These are phyloP conservation scores for Phanerochaete sordida DNA, from an alignment of 768 basidiomycete species.

Conservation along the genomic window DNA sequence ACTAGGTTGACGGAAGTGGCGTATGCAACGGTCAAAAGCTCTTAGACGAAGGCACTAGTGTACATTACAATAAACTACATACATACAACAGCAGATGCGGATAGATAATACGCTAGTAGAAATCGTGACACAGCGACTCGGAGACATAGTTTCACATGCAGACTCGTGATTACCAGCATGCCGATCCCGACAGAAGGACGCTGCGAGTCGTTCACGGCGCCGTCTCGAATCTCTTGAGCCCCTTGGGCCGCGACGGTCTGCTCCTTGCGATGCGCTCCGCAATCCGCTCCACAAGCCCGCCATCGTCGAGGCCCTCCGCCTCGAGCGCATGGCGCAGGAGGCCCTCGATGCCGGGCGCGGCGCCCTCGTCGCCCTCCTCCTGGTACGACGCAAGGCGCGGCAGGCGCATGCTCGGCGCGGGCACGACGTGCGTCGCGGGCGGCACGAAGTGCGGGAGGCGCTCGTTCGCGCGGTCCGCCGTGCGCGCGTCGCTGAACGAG, in stretches of 20 bases:
- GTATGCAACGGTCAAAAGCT: no score
- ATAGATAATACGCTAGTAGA: no score
- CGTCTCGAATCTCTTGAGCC: slow-evolving; percentile 66
- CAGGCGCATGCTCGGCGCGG: slow-evolving; percentile 61
- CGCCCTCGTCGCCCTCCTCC: slow-evolving; percentile 29
- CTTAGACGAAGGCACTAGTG: no score
- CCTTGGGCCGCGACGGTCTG: slow-evolving; percentile 41
- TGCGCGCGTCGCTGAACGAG: slow-evolving; percentile 78
- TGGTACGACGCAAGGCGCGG: slow-evolving; percentile 18
- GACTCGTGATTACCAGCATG: no score
- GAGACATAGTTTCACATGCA: no score
- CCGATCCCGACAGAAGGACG: no score
- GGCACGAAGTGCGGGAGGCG: slow-evolving; percentile 56
- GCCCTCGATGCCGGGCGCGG: slow-evolving; percentile 55
- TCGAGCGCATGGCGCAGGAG: slow-evolving; percentile 61
- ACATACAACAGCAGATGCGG: no score
- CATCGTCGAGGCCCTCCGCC: slow-evolving; percentile 43
- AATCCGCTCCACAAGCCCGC: slow-evolving; percentile 53
- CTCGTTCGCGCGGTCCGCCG: slow-evolving; percentile 71
- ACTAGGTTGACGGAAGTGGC: no score
- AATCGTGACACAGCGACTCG: no score
- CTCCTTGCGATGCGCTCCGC: slow-evolving; percentile 61
- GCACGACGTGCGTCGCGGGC: slow-evolving; percentile 34
- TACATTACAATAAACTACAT: no score
- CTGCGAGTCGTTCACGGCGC: slow-evolving; percentile 23